Conservation (phyloP, 1,284 basidiomycete genomes). For the Boletellus deceptivus region DNA sequence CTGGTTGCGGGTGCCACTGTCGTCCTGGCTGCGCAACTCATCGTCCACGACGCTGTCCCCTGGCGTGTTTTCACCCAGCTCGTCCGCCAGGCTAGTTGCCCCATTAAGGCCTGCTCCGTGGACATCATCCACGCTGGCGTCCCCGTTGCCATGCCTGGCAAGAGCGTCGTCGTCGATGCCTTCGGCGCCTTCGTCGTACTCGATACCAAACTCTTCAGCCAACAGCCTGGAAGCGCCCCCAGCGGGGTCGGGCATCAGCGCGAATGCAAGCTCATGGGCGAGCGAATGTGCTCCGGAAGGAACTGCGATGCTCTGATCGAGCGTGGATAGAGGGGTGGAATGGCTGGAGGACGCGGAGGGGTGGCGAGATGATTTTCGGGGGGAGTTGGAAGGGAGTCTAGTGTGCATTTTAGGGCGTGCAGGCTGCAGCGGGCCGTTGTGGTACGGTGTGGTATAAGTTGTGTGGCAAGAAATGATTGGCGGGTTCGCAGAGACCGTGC, state of each 20-base stretch:
- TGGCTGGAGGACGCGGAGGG: slow-evolving; percentile 26
- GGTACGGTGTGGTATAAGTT: slow-evolving; percentile 7
- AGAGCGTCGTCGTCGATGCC: slow-evolving; percentile 53
- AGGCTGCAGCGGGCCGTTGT: neutral
- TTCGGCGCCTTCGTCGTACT: slow-evolving; percentile 82
- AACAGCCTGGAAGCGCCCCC: slow-evolving; percentile 62
- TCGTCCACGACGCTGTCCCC: slow-evolving; percentile 22
- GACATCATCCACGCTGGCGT: slow-evolving; percentile 10
- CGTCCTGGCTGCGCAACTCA: slow-evolving; percentile 12
- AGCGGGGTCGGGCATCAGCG: slow-evolving; percentile 79
- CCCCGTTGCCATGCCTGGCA: slow-evolving; percentile 9
- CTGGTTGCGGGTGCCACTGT: slow-evolving; percentile 11
- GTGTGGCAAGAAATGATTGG: slow-evolving; percentile 8
- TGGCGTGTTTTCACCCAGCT: slow-evolving; percentile 22
- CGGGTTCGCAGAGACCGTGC: slow-evolving; percentile 10
- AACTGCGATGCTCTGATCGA: slow-evolving; percentile 32
- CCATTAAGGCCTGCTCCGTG: slow-evolving; percentile 21
- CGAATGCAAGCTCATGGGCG: slow-evolving; percentile 78
- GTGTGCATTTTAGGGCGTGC: slow-evolving; percentile 22
- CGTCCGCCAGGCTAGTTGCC: slow-evolving; percentile 25
- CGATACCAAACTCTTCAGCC: slow-evolving; percentile 82
- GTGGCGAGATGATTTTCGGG: slow-evolving; percentile 32
- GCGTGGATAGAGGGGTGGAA: slow-evolving; percentile 28
- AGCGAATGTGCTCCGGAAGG: slow-evolving; percentile 53
- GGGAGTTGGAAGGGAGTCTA: slow-evolving; percentile 29